Percentiles rank a stretch among this genome's conserved stretches.
These are phyloP conservation scores for Skeletonema grethae DNA, from an alignment of 108 stramenopile genomes.

Conservation along the genomic window DNA sequence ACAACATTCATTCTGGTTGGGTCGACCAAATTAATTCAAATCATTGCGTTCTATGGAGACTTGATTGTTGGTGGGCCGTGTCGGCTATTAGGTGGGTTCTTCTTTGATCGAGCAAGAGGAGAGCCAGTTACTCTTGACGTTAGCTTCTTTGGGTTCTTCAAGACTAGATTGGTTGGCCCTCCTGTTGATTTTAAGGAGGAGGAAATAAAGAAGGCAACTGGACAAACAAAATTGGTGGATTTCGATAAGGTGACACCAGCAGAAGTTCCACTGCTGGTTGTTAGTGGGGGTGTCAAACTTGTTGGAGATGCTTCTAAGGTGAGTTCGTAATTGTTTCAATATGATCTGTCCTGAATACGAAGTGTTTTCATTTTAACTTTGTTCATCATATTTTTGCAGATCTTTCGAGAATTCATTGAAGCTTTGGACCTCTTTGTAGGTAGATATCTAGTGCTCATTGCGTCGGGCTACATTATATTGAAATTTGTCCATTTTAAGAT, in stretches of 20 bases:
- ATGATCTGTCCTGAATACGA: not conserved
- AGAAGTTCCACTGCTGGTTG: constrained; percentile 48
- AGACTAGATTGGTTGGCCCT: constrained; percentile 83
- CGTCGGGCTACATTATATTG: constrained; percentile 83
- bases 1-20: constrained; percentile 93
- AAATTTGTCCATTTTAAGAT: constrained; percentile 95
- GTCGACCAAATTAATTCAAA: constrained; percentile 87
- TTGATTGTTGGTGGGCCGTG: constrained; percentile 71
- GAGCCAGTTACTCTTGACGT: constrained; percentile 90
- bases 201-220: constrained; percentile 22
- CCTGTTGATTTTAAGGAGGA: constrained; percentile 57
- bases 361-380: not conserved
- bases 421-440: constrained; percentile 89
- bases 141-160: constrained; percentile 67
- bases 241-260: constrained; percentile 48
- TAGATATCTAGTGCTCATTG: constrained; percentile 81
- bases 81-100: constrained; percentile 82
- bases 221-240: constrained; percentile 42
- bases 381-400: constrained; percentile 21
- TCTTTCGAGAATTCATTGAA: constrained; percentile 73
- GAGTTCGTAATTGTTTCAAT: constrained; percentile 7
- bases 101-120: constrained; percentile 82
- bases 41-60: constrained; percentile 87
- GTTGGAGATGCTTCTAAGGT: constrained; percentile 74
- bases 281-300: constrained; percentile 69